A percentile compares a stretch with the other conserved stretches of the same genome.
phyloP scores from a whole-genome alignment of 2,329 filamentous ascomycete species.

The Ophiosphaerella herpotricha region DNA sequence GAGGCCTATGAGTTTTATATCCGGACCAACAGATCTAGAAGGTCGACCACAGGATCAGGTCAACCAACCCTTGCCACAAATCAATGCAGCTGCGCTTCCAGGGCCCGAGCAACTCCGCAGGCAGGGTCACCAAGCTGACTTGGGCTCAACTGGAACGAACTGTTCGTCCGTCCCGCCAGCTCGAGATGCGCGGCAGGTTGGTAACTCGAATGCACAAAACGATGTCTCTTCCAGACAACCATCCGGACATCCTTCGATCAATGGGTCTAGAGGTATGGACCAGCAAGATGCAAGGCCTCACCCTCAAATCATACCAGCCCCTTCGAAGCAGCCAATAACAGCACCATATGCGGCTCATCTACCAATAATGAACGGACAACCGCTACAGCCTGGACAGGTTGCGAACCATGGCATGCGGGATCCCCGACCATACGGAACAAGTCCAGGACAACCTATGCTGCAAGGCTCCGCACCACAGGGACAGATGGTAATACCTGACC shows the following conservation, averaged over 20 bases:
- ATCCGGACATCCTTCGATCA: constrained; percentile 7
- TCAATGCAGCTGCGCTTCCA: constrained; percentile 2
- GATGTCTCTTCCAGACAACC: neutral
- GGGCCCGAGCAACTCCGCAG: constrained; percentile 9
- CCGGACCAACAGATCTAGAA: constrained; percentile 38
- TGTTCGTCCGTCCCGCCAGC: constrained; percentile 14
- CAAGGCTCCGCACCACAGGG: constrained; percentile 13
- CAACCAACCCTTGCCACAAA: constrained; percentile 22
- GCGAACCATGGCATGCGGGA: constrained; percentile 12
- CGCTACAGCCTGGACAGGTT: constrained; percentile 7
- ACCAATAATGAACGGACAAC: constrained; percentile 6
- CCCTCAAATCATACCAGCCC: constrained; percentile 1
- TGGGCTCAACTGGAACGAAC: constrained; percentile 5
- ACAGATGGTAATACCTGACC: constrained; percentile 12
- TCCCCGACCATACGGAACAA: constrained; percentile 11
- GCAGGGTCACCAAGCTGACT: constrained; percentile 14
- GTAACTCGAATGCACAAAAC: constrained; percentile 1
- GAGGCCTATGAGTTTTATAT: constrained; percentile 46
- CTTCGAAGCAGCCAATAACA: neutral
- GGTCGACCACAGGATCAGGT: constrained; percentile 44
- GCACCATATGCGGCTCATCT: constrained; percentile 8
- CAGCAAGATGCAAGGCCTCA: neutral
- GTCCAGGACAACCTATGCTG: constrained; percentile 8
- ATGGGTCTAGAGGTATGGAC: neutral
- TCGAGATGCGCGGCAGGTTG: constrained; percentile 7